phyloP scores from a whole-genome alignment of 2,329 filamentous ascomycete genomes.

The Colletotrichum plurivorum region DNA sequence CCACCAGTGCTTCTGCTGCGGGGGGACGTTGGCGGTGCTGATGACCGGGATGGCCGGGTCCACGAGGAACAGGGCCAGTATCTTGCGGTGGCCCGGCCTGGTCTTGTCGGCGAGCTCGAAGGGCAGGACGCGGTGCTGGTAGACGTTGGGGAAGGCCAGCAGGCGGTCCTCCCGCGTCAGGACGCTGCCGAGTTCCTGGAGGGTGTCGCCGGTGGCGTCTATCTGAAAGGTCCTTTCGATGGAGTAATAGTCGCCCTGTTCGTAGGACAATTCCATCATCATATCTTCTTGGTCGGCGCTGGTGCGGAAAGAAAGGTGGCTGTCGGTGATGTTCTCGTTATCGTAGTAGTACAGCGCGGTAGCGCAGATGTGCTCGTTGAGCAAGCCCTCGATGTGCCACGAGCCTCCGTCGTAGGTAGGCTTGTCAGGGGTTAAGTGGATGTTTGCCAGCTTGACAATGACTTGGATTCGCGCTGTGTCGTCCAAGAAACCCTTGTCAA shows the following conservation, averaged over 20 bases:
- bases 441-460: slow-evolving; percentile 74
- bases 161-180: slow-evolving; percentile 62
- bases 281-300: slow-evolving; percentile 50
- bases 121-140: slow-evolving; percentile 65
- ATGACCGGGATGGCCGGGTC: slow-evolving; percentile 65
- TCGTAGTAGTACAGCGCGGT: slow-evolving; percentile 76
- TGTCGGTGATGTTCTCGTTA: slow-evolving; percentile 70
- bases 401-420: slow-evolving; percentile 66
- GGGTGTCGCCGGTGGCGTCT: slow-evolving; percentile 26
- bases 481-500: slow-evolving; percentile 47
- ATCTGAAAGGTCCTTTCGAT: slow-evolving; percentile 55
- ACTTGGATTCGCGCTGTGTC: slow-evolving; percentile 64
- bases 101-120: slow-evolving; percentile 67
- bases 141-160: slow-evolving; percentile 69
- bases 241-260: slow-evolving; percentile 51
- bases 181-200: slow-evolving; percentile 64
- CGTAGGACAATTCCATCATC: slow-evolving; percentile 43
- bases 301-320: slow-evolving; percentile 65
- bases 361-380: slow-evolving; percentile 75
- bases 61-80: slow-evolving; percentile 73
- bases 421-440: slow-evolving; percentile 72
- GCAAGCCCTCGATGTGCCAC: slow-evolving; percentile 69
- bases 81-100: slow-evolving; percentile 69
- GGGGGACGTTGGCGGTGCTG: slow-evolving; percentile 60
- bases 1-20: slow-evolving; percentile 59